Evolutionary conservation across 176 grass and related monocot species (phyloP).

Genomic region (Bothriochloa decipiens): DNA sequence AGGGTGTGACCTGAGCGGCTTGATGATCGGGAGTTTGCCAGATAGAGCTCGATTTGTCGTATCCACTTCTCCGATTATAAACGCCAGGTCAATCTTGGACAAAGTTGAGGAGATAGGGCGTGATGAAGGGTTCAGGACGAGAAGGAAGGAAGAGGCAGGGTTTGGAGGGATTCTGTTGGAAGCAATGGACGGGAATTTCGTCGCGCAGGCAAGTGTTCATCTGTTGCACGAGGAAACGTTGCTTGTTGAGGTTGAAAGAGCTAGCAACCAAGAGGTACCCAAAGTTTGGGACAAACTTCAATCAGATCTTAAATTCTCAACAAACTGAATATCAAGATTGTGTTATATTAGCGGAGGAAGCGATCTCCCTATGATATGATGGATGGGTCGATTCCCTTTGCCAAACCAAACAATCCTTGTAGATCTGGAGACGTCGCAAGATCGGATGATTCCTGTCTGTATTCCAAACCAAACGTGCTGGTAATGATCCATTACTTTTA

Average conservation of each 20-base stretch:
- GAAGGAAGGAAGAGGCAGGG: conserved; percentile 13
- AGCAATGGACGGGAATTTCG: not conserved
- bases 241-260: conserved; percentile 27
- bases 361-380: too few relatives aligned
- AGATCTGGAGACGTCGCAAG: too few relatives aligned
- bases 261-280: not conserved
- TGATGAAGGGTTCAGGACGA: not conserved
- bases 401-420: too few relatives aligned
- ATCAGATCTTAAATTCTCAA: not conserved
- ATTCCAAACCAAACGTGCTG: too few relatives aligned
- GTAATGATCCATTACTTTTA: too few relatives aligned
- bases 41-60: conserved; percentile 29
- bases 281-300: conserved; percentile 16
- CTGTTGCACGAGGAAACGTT: not conserved
- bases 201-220: not conserved
- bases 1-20: conserved; percentile 46
- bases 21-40: conserved; percentile 34
- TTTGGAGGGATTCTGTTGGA: conserved; percentile 8
- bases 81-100: conserved; percentile 7
- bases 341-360: too few relatives aligned
- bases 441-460: too few relatives aligned
- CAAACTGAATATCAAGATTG: not conserved
- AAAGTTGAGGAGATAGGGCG: conserved; percentile 12
- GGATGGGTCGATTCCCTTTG: too few relatives aligned
- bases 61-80: not conserved